Base-by-base conservation (phyloP, 345 rosid species). In the Camelina neglecta region DNA sequence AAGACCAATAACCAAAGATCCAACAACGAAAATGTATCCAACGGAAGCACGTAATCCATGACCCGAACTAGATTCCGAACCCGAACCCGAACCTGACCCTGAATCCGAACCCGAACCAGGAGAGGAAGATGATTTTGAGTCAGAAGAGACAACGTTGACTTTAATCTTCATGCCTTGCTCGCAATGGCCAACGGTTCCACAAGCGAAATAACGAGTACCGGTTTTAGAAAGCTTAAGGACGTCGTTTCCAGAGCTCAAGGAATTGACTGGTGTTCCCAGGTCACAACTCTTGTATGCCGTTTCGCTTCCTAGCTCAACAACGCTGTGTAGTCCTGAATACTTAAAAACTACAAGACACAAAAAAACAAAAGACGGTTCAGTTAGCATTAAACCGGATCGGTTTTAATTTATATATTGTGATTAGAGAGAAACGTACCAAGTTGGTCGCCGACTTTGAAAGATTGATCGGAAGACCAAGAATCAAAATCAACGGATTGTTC, bases 161-260 rank as follows among this genome's bases (percentile, higher is more conserved):
- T 91, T 89, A 31, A 94, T 72, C 79, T 90, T 94, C 97, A 92
- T 94, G 71, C 97, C 97, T 70, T 88, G 91, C 50, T 68, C 84
- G 8, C 98, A 94, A 75, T 94, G 98, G 35, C 97, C 97, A 7
- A 60, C 59, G 1, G 98, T 90, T 33, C 98, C 98, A 66, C 97
- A 94, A 36, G 86, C 88, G 48, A 94, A 94, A 78, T 90, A 92
- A 55, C 95, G 86, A 4, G 91, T 83, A 4, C 97, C 93, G 0
- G 89, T 71, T 69, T 92, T 87, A 48, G 76, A 79, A 31, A 94
- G 68, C 80, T 89, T 92, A 16, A 94, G 88, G 39, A 80, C 90
- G 74, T 92, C 98, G 36, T 86, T 87, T 53, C 97, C 97, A 1
- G 86, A 83, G 83, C 75, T 86, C 73, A 79, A 77, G 11, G 95